Base-by-base conservation (phyloP, 2,329 filamentous ascomycete species). In the Ophiostoma sp. region DNA sequence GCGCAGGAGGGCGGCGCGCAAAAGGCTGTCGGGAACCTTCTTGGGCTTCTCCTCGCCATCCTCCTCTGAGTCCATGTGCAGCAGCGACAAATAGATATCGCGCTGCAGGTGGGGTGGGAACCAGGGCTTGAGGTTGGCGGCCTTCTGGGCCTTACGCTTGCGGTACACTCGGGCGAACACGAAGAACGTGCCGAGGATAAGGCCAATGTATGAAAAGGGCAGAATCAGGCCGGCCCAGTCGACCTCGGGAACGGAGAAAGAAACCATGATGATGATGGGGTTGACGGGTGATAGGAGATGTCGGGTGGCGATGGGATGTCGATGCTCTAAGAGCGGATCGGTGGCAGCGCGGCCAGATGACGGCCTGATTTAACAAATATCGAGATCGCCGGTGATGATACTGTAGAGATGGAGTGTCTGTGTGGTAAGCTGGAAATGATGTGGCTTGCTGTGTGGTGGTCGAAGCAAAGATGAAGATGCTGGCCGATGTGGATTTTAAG, bases 131-230 rank as follows among this genome's bases (percentile, higher is more conserved):
- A 99, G 88, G 75, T 91, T 92, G 69, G 92, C 90, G 76, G 91
- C 90, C 82, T 93, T 88, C 74, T 90, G 83, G 75, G 91, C 89
- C 86, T 97, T 95, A 80, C 95, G 89, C 82, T 95, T 94, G 76
- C 94, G 90, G 81, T 98, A 98, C 73, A 98, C 88, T 70, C 88
- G 92, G 67, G 93, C 96, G 82, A 99, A 99, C 74, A 93, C 95
- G 78, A 91, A 90, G 75, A 99, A 87, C 48, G 93, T 94, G 76
- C 93, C 93, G 77, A 92, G 85, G 70, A 99, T 89, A 72, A 98
- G 91, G 75, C 88, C 85, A 72, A 99, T 85, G 81, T 99, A 99
- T 81, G 92, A 90, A 77, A 97, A 87, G 72, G 95, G 94, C 76
- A 97, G 87, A 77, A 88, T 84, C 72, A 98, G 89, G 81, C 91